Conservation (phyloP, 164 flowering plant genomes). For the Malania oleifera region DNA sequence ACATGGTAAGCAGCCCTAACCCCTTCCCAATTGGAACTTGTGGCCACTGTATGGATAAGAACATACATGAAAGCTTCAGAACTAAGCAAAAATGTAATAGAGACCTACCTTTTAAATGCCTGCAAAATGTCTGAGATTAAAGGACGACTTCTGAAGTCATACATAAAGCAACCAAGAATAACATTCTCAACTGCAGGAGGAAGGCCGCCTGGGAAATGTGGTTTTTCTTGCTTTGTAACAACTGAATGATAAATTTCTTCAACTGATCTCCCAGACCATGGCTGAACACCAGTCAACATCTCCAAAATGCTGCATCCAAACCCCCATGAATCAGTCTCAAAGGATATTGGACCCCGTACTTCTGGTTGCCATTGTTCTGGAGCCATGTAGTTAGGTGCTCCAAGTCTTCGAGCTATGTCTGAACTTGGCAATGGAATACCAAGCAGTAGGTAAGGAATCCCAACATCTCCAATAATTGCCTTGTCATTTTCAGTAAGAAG, state of each 20-base stretch:
- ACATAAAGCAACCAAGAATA: slow-evolving; percentile 81
- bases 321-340: slow-evolving; percentile 95
- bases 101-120: slow-evolving; percentile 57
- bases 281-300: slow-evolving; percentile 76
- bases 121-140: slow-evolving; percentile 54
- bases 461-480: slow-evolving; percentile 73
- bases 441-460: slow-evolving; percentile 65
- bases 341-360: slow-evolving; percentile 78
- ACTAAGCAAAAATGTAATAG: neutral
- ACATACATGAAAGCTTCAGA: too few species aligned
- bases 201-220: slow-evolving; percentile 64
- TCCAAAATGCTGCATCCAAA: slow-evolving; percentile 87
- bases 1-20: too few species aligned
- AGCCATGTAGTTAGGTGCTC: slow-evolving; percentile 93
- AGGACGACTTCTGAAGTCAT: slow-evolving; percentile 83
- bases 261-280: slow-evolving; percentile 77
- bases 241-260: slow-evolving; percentile 62
- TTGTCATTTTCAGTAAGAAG: slow-evolving; percentile 63
- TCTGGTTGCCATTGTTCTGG: slow-evolving; percentile 97
- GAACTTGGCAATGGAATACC: slow-evolving; percentile 53
- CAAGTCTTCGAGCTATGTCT: slow-evolving; percentile 54
- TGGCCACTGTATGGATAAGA: too few species aligned
- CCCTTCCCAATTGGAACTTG: too few species aligned
- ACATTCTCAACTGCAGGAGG: slow-evolving; percentile 74
- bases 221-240: slow-evolving; percentile 73